Conservation (phyloP, 2,329 filamentous ascomycete species). For the Colletotrichum somersetense region DNA sequence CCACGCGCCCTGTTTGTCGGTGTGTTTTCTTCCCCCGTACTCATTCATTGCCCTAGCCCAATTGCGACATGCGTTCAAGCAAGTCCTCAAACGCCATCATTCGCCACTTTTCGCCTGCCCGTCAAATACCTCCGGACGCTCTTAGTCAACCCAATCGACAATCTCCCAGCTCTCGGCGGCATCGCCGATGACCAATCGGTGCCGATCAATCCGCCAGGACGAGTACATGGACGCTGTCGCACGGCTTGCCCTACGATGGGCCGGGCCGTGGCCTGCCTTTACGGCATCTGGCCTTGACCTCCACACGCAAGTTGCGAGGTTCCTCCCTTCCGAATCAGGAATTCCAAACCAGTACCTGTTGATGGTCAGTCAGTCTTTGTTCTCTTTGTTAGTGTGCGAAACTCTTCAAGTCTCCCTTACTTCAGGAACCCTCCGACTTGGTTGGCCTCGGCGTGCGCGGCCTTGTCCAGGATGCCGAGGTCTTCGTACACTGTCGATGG, state of each 20-base stretch:
- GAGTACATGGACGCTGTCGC: conserved; percentile 72
- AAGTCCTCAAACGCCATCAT: conserved; percentile 31
- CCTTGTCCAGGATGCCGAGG: conserved; percentile 80
- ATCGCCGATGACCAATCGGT: conserved; percentile 76
- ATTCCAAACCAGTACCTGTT: conserved; percentile 87
- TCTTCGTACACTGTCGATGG: conserved; percentile 71
- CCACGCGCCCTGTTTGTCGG: conserved; percentile 12
- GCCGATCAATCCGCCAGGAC: conserved; percentile 79
- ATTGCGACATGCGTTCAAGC: conserved; percentile 32
- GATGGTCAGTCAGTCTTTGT: conserved; percentile 43
- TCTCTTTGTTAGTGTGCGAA: not conserved
- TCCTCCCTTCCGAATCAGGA: conserved; percentile 76
- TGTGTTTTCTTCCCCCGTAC: conserved; percentile 20
- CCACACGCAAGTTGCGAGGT: conserved; percentile 86
- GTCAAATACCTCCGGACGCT: not conserved
- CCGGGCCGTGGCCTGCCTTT: conserved; percentile 70
- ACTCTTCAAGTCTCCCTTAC: conserved; percentile 50
- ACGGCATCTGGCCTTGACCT: conserved; percentile 70
- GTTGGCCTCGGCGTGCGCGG: conserved; percentile 84
- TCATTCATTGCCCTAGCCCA: conserved; percentile 28
- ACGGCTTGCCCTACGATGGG: conserved; percentile 74
- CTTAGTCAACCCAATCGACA: conserved; percentile 64
- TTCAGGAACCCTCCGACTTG: conserved; percentile 86
- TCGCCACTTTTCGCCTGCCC: conserved; percentile 13
- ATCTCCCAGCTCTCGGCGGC: conserved; percentile 74